Conservation (phyloP, 208 protist genomes). For the Leishmania amazonensis region DNA sequence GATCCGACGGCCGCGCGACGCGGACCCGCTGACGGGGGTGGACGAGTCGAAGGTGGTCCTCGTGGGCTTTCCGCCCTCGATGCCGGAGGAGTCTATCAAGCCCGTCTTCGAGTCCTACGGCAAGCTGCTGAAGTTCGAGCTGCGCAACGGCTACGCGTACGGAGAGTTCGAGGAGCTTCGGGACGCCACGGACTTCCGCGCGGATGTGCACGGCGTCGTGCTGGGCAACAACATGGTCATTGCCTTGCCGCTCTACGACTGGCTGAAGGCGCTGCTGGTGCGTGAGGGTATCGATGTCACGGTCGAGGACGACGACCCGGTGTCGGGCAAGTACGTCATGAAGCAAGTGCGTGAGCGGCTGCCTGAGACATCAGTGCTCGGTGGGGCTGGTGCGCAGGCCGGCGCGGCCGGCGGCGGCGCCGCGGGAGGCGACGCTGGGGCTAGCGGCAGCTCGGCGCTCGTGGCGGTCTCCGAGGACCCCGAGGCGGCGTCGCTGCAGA, state of each 20-base stretch:
- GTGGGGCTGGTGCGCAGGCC: background rate
- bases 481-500: constrained; percentile 45
- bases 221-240: constrained; percentile 70
- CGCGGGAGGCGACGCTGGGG: constrained; percentile 12
- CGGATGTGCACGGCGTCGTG: constrained; percentile 72
- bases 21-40: constrained; percentile 51
- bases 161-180: constrained; percentile 62
- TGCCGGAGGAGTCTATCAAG: constrained; percentile 56
- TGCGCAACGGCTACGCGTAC: constrained; percentile 75
- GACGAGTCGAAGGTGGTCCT: constrained; percentile 75
- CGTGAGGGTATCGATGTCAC: constrained; percentile 72
- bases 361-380: constrained; percentile 19
- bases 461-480: constrained; percentile 50
- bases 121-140: constrained; percentile 56
- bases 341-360: constrained; percentile 36
- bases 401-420: background rate
- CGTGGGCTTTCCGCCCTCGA: constrained; percentile 67
- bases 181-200: constrained; percentile 66
- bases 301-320: constrained; percentile 70
- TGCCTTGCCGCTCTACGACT: constrained; percentile 72
- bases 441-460: constrained; percentile 25
- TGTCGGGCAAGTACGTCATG: constrained; percentile 64
- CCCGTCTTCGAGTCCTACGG: constrained; percentile 71
- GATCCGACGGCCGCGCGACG: constrained; percentile 78
- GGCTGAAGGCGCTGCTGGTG: constrained; percentile 71